A percentile compares a stretch with the other conserved stretches of the same genome.
These are phyloP conservation scores for Malus fusca DNA, from an alignment of 306 rosid genomes.

Conservation along the genomic window DNA sequence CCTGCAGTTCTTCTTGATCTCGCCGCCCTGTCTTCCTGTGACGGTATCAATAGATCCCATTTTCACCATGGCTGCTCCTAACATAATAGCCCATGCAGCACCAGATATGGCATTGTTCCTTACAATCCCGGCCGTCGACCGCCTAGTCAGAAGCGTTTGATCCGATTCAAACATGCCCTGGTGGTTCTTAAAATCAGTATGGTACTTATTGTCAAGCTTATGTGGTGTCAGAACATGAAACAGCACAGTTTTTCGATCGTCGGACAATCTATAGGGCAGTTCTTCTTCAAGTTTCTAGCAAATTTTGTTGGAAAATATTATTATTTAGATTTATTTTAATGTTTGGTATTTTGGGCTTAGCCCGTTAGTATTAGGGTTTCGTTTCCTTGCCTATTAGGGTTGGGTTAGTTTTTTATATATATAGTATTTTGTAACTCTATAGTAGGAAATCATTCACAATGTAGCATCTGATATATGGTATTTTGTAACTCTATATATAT, in stretches of 20 bases:
- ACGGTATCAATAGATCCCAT: constrained; percentile 32
- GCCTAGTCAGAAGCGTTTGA: constrained; percentile 21
- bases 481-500: no score
- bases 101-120: constrained; percentile 9
- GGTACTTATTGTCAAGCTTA: constrained; percentile 20
- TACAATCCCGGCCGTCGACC: constrained; percentile 13
- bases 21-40: constrained; percentile 26
- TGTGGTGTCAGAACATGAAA: constrained; percentile 20
- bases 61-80: constrained; percentile 33
- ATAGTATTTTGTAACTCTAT: no score
- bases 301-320: no score
- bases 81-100: constrained; percentile 18
- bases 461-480: no score
- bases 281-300: constrained; percentile 15
- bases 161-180: constrained; percentile 19
- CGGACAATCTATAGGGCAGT: constrained; percentile 9
- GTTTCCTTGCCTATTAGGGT: no score
- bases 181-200: constrained; percentile 8
- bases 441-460: no score
- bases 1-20: constrained; percentile 27
- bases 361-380: no score
- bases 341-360: no score
- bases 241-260: neutral
- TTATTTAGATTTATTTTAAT: no score
- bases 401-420: no score